Conservation (phyloP, 331 rosid species). For the Acacia concinna region DNA sequence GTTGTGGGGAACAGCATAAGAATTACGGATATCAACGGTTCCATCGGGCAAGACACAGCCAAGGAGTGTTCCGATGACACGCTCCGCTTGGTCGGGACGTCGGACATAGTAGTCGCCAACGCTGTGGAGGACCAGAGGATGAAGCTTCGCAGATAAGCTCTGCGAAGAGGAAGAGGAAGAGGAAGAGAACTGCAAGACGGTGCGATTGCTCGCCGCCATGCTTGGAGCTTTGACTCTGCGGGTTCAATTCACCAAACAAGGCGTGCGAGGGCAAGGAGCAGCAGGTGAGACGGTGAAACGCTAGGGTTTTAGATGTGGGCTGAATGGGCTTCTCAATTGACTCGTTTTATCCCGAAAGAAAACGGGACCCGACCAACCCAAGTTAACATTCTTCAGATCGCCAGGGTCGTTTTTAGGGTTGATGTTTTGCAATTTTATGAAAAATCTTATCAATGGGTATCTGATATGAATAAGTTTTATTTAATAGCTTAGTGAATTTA, state of each 20-base stretch:
- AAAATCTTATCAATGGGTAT: too few species aligned
- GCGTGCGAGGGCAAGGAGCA: not conserved
- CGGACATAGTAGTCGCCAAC: conserved; percentile 90
- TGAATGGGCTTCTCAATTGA: not conserved
- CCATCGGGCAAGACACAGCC: conserved; percentile 86
- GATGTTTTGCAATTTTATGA: too few species aligned
- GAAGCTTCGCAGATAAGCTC: conserved; percentile 43
- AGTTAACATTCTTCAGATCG: too few species aligned
- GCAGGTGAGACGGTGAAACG: not conserved
- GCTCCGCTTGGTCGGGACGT: conserved; percentile 94
- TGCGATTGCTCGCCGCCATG: conserved; percentile 37
- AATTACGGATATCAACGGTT: conserved; percentile 84
- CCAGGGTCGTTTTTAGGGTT: too few species aligned
- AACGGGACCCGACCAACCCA: too few species aligned
- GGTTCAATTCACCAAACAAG: conserved; percentile 15
- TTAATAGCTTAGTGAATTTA: too few species aligned
- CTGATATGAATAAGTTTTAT: too few species aligned
- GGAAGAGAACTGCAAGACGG: conserved; percentile 33
- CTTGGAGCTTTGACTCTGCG: conserved; percentile 16
- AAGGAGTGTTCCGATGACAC: conserved; percentile 95
- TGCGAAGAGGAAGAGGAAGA: not conserved
- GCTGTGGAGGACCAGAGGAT: conserved; percentile 85
- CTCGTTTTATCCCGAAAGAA: not conserved
- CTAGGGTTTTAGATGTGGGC: conserved; percentile 26
- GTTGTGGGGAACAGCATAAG: conserved; percentile 94